Evolutionary conservation across 495 filamentous ascomycete species (phyloP), one percentile per base, ranked within the genome.

Genomic region (Penicillium turbatum): DNA sequence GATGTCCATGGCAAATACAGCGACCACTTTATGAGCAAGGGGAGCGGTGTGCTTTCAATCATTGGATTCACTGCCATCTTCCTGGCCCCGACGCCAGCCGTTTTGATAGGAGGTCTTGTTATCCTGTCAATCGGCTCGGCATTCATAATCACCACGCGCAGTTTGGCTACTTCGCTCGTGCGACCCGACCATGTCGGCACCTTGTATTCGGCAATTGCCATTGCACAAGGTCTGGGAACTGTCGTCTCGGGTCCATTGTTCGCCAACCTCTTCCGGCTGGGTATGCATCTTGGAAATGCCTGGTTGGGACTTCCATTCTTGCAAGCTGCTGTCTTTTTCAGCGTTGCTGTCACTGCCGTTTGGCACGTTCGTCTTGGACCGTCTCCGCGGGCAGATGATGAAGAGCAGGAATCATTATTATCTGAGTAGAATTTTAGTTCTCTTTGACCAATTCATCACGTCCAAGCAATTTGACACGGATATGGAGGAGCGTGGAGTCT

Each of bases 291-390:
- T 10, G 72, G 70, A 9, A 53, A 64, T 46, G 53, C 42, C 0
- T 72, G 69, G 69, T 46, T 67, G 50, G 69, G 69, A 10, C 51
- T 72, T 1, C 69, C 69, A 8, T 72, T 68, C 51, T 31, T 70
- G 12, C 55, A 57, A 36, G 67, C 56, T 4, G 46, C 55, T n/a
- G n/a, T 65, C 2, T 53, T 64, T 16, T 64, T 47, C 31, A 13
- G 38, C 12, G 19, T 62, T 13, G 58, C 62, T n/a, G 53, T 57
- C 0, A 32, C 52, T 11, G 61, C 54, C 12, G 16, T 65, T 21
- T 57, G 54, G 56, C 37, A 44, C 1, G 49, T 65, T 32, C 59
- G 44, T 21, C 31, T 65, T 3, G 19, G 34, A 17, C 41, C 41
- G 13, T 35, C 52, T 13, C 21, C 37, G 11, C 43, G 43, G 13